These are phyloP conservation scores for Hyaloperonospora brassicae DNA, from an alignment of 352 stramenopile species.

Conservation along the genomic window DNA sequence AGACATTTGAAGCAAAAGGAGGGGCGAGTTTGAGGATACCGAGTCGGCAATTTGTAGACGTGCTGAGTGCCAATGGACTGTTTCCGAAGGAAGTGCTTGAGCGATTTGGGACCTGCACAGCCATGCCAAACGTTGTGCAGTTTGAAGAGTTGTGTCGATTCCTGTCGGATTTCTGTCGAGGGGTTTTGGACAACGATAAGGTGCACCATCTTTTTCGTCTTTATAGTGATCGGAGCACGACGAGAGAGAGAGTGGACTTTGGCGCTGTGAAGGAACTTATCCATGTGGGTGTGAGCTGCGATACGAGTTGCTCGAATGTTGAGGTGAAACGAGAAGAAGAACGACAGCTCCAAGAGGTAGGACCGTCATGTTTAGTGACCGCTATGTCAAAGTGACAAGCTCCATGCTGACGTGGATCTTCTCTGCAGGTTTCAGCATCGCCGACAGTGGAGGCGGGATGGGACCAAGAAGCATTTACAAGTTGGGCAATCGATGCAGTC, in stretches of 20 bases:
- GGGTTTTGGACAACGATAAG: conserved; percentile 29
- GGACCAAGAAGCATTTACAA: conserved; percentile 40
- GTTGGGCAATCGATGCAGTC: conserved; percentile 37
- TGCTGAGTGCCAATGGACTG: conserved; percentile 35
- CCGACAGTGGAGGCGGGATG: conserved; percentile 31
- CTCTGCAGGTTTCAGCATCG: conserved; percentile 32
- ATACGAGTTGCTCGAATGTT: conserved; percentile 9
- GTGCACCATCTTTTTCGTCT: conserved; percentile 51
- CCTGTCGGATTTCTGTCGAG: conserved; percentile 67
- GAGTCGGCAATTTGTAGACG: conserved; percentile 46
- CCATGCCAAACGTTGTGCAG: conserved; percentile 42
- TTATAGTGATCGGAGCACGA: conserved; percentile 33
- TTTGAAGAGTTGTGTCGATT: conserved; percentile 83
- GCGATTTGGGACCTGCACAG: conserved; percentile 36
- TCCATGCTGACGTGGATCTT: not conserved
- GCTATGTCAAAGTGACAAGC: not conserved
- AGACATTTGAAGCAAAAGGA: conserved; percentile 66
- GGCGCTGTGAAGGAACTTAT: conserved; percentile 41
- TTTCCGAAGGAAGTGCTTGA: conserved; percentile 41
- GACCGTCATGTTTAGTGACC: not conserved
- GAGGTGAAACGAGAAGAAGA: conserved; percentile 31
- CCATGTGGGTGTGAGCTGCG: conserved; percentile 23
- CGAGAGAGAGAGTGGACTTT: conserved; percentile 24
- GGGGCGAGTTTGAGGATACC: conserved; percentile 58
- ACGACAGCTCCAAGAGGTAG: conserved; percentile 36